Conservation (phyloP, 164 flowering plant species). For the Houttuynia cordata region DNA sequence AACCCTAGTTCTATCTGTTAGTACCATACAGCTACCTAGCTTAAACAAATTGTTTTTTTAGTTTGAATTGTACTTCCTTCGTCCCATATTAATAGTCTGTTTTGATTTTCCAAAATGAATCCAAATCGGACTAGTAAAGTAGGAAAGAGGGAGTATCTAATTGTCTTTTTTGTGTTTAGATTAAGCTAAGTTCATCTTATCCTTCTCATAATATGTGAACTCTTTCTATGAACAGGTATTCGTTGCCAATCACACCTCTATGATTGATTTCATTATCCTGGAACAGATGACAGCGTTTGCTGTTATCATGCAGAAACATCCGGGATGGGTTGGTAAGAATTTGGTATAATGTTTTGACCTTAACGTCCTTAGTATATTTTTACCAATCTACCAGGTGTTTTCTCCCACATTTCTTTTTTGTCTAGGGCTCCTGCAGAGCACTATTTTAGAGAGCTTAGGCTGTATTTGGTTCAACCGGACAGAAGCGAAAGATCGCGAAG, state of each 20-base stretch:
- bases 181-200: background rate
- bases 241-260: constrained; percentile 97
- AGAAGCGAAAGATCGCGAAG: constrained; percentile 90
- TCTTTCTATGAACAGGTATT: constrained; percentile 55
- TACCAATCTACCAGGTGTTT: background rate
- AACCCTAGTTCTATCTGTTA: no score
- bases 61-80: no score
- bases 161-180: no score
- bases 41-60: no score
- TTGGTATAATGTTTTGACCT: background rate
- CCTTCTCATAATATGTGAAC: background rate
- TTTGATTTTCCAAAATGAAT: no score
- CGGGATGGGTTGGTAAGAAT: constrained; percentile 99
- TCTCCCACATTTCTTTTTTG: background rate
- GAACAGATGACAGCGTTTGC: constrained; percentile 99
- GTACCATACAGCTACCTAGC: no score
- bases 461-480: constrained; percentile 97
- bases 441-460: constrained; percentile 86
- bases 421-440: constrained; percentile 79
- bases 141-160: no score
- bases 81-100: no score
- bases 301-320: constrained; percentile 99
- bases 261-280: constrained; percentile 92
- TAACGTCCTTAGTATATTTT: background rate
- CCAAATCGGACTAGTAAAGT: no score